A percentile compares a stretch with the other conserved stretches of the same genome.
Conservation (phyloP, 495 filamentous ascomycete genomes). For the Annulohypoxylon stygium region DNA sequence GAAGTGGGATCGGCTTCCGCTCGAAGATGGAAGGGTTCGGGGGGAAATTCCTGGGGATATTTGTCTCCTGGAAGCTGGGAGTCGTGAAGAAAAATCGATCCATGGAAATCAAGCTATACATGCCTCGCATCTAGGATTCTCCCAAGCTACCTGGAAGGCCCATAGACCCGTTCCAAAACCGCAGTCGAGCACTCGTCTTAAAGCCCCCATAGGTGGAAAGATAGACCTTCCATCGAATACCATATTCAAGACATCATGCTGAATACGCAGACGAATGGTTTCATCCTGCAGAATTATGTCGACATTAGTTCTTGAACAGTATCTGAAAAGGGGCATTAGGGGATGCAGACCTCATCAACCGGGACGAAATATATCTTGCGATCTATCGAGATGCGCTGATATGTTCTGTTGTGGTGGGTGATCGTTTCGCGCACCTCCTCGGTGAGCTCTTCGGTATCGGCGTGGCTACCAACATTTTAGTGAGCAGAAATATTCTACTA, state of each 20-base stretch:
- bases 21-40: constrained; percentile 3
- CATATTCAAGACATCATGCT: constrained; percentile 77
- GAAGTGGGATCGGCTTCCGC: constrained; percentile 8
- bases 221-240: constrained; percentile 83
- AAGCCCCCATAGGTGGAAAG: constrained; percentile 78
- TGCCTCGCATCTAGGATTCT: constrained; percentile 81
- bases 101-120: constrained; percentile 48
- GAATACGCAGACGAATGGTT: constrained; percentile 76
- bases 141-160: constrained; percentile 65
- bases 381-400: constrained; percentile 80
- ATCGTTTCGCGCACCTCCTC: constrained; percentile 71
- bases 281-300: constrained; percentile 73
- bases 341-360: constrained; percentile 77
- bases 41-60: constrained; percentile 1
- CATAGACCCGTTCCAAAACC: constrained; percentile 74
- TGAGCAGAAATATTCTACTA: constrained; percentile 32
- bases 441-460: constrained; percentile 53
- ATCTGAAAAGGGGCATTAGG: constrained; percentile 37
- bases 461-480: constrained; percentile 47
- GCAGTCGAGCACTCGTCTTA: constrained; percentile 80
- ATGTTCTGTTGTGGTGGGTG: constrained; percentile 75
- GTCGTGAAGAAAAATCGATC: constrained; percentile 23
- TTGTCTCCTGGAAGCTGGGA: constrained; percentile 2
- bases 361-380: constrained; percentile 82
- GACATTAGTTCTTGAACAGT: constrained; percentile 35